phyloP scores from a whole-genome alignment of 176 grass and related monocot species.

The Zizania latifolia region DNA sequence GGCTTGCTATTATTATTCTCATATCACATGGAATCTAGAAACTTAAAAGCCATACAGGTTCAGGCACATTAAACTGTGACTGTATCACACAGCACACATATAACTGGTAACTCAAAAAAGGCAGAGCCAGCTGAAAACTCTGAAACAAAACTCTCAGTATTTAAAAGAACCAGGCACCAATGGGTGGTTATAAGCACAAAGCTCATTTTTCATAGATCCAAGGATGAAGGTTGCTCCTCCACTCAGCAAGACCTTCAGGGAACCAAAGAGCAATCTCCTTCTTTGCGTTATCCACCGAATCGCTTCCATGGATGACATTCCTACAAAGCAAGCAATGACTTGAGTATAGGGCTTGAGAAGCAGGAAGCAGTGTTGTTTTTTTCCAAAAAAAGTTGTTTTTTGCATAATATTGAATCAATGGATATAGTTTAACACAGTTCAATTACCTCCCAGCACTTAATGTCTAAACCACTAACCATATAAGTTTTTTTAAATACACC shows the following conservation, averaged over 20 bases:
- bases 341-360: neutral
- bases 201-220: slow-evolving; percentile 64
- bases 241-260: slow-evolving; percentile 44
- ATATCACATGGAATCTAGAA: neutral
- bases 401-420: neutral
- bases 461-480: no score
- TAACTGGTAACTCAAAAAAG: neutral
- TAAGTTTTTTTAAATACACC: neutral
- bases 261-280: slow-evolving; percentile 62
- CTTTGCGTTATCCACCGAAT: slow-evolving; percentile 55
- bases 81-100: neutral
- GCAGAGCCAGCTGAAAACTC: slow-evolving; percentile 16
- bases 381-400: neutral
- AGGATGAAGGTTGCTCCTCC: slow-evolving; percentile 63
- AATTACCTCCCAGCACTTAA: neutral
- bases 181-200: neutral
- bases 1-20: neutral
- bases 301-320: slow-evolving; percentile 73
- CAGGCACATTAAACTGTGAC: slow-evolving; percentile 10
- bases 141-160: neutral
- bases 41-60: slow-evolving; percentile 20
- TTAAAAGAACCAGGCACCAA: slow-evolving; percentile 8
- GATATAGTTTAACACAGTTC: neutral
- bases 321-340: neutral
- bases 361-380: neutral